A percentile compares a stretch with the other conserved stretches of the same genome.
phyloP scores from a whole-genome alignment of 2,329 filamentous ascomycete genomes.

The Sarocladiaceae sp. region DNA sequence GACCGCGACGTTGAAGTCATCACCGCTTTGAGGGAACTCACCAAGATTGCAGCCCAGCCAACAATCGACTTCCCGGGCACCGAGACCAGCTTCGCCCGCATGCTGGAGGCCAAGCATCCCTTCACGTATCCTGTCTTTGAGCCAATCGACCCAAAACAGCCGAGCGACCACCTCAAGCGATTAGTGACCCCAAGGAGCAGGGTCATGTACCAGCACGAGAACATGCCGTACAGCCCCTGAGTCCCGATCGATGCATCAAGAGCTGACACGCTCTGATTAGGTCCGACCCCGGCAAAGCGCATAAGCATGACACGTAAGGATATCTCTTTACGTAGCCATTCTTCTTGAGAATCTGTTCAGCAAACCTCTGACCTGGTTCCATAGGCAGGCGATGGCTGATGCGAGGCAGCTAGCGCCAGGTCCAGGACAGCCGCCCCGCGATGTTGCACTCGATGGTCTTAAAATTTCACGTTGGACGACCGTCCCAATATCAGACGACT shows the following conservation, averaged over 20 bases:
- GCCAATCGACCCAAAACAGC: background rate
- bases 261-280: background rate
- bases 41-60: background rate
- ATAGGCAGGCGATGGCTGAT: background rate
- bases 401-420: background rate
- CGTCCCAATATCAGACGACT: slow-evolving; percentile 20
- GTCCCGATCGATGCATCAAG: background rate
- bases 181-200: background rate
- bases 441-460: slow-evolving; percentile 20
- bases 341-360: background rate
- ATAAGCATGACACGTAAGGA: background rate
- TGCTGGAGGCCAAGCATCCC: background rate
- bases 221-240: background rate
- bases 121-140: background rate
- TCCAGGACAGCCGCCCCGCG: background rate
- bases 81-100: background rate
- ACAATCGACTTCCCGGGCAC: background rate
- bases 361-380: background rate
- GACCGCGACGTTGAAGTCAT: background rate
- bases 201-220: background rate
- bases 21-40: background rate
- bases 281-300: background rate
- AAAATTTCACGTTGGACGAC: slow-evolving; percentile 29
- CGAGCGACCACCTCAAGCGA: background rate
- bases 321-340: background rate